Evolutionary conservation across 345 rosid species (phyloP).

Genomic region (Geranium brycei): DNA sequence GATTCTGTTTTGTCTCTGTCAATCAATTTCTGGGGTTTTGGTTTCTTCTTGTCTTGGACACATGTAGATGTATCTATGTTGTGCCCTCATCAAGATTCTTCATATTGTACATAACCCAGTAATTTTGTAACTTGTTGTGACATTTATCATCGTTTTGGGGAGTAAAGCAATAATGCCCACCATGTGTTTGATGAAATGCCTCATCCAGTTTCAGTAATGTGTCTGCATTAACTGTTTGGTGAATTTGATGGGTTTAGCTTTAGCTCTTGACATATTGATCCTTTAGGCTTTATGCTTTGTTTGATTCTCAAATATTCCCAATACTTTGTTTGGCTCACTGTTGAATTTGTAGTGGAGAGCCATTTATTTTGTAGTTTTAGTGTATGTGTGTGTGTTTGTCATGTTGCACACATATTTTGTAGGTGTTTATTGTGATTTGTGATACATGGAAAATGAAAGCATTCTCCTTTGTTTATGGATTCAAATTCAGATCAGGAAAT

Average conservation of each 20-base stretch:
- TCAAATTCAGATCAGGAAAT: no score
- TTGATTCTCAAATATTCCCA: neutral
- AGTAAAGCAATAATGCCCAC: neutral
- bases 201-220: neutral
- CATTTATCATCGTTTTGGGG: neutral
- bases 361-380: neutral
- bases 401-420: neutral
- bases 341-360: no score
- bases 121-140: neutral
- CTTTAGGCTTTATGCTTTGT: neutral
- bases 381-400: neutral
- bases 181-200: neutral
- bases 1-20: constrained; percentile 24
- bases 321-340: no score
- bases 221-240: neutral
- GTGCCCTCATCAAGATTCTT: constrained; percentile 17
- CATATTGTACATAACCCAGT: constrained; percentile 16
- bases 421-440: neutral
- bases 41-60: neutral
- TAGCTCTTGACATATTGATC: no score
- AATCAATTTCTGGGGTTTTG: constrained; percentile 20
- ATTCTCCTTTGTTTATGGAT: constrained; percentile 2
- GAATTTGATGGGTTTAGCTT: neutral
- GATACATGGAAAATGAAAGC: constrained; percentile 8
- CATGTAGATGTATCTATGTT: constrained; percentile 3